Evolutionary conservation across 2,329 filamentous ascomycete genomes (phyloP).

Genomic region (Atkinsonella texensis): DNA sequence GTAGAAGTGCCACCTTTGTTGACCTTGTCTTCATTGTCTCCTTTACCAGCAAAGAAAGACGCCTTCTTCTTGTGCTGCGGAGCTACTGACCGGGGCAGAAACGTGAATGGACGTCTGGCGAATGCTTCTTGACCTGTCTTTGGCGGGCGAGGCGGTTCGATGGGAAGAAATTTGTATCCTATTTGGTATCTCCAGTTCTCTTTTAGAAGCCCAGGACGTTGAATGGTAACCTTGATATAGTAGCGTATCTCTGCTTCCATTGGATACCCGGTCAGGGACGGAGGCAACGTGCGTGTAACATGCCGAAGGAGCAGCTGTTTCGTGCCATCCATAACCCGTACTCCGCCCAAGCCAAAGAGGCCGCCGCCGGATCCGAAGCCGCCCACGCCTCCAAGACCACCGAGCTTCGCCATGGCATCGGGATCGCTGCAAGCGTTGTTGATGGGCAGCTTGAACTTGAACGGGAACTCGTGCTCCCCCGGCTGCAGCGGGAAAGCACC

Average conservation of each 20-base stretch:
- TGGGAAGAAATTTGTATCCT: slow-evolving; percentile 79
- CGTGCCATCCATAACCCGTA: slow-evolving; percentile 51
- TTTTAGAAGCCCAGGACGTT: slow-evolving; percentile 77
- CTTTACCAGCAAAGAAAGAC: slow-evolving; percentile 42
- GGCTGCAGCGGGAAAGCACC: slow-evolving; percentile 49
- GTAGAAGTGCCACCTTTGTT: slow-evolving; percentile 12
- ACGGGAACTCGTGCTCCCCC: slow-evolving; percentile 65
- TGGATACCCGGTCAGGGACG: slow-evolving; percentile 76
- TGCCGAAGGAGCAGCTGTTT: slow-evolving; percentile 55
- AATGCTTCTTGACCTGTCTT: slow-evolving; percentile 66
- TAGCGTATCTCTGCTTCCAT: slow-evolving; percentile 85
- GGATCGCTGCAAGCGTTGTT: slow-evolving; percentile 59
- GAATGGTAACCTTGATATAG: slow-evolving; percentile 90
- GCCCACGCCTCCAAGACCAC: slow-evolving; percentile 40
- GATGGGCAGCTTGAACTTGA: slow-evolving; percentile 65
- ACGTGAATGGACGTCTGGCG: slow-evolving; percentile 58
- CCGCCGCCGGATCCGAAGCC: slow-evolving; percentile 34
- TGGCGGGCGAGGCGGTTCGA: slow-evolving; percentile 70
- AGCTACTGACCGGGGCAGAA: slow-evolving; percentile 29
- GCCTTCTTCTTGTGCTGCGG: slow-evolving; percentile 34
- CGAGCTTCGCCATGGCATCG: slow-evolving; percentile 39
- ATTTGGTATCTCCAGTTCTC: slow-evolving; percentile 66
- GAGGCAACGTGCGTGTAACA: slow-evolving; percentile 76
- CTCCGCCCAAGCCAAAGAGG: slow-evolving; percentile 36
- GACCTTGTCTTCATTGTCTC: slow-evolving; percentile 13